Base-by-base conservation (phyloP, 2,329 filamentous ascomycete species). In the Aspergillus vadensis region DNA sequence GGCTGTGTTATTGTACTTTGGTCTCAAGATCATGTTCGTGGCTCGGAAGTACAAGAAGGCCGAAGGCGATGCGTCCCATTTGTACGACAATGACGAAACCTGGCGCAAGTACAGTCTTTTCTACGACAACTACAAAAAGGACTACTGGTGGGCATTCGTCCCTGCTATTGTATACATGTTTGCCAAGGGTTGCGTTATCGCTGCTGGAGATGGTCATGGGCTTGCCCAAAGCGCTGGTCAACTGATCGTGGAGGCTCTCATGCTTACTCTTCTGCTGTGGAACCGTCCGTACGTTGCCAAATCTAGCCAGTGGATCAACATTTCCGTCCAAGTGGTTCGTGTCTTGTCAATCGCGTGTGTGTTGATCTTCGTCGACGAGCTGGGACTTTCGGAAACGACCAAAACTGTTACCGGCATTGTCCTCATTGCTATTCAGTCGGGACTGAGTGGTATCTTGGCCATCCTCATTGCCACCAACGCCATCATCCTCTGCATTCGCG, bases 61-160 rank as follows among this genome's bases (percentile, higher is more conserved):
- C 30, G 88, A 96, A 67, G 94, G 94, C 59, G 90, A 93, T 72
- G 77, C 85, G 0, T 82, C 83, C 15, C 86, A 81, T 12, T 83
- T 99, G 8, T 98, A 92, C 76, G 91, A 97, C 62, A 85, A 98
- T 79, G 96, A 95, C 81, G 86, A 90, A 60, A 88, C 89, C 43
- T 97, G 95, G 93, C 84, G 91, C 75, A 96, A 95, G 81, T 99
- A 99, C 83, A 95, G 91, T 70, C 83, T 97, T 63, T 98, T 99
- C 80, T 99, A 99, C 81, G 95, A 98, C 71, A 89, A 89, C 69
- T 98, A 97, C 83, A 92, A 92, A 80, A 92, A 91, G 77, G 87
- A 88, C 69, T 97, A 94, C 81, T 99, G 95, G 95, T 98, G 94
- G 94, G 79, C 97, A 23, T 98, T 99, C 73, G 84, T 98, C 14